phyloP scores from a whole-genome alignment of 495 filamentous ascomycete genomes.

The Penicillium parvum region DNA sequence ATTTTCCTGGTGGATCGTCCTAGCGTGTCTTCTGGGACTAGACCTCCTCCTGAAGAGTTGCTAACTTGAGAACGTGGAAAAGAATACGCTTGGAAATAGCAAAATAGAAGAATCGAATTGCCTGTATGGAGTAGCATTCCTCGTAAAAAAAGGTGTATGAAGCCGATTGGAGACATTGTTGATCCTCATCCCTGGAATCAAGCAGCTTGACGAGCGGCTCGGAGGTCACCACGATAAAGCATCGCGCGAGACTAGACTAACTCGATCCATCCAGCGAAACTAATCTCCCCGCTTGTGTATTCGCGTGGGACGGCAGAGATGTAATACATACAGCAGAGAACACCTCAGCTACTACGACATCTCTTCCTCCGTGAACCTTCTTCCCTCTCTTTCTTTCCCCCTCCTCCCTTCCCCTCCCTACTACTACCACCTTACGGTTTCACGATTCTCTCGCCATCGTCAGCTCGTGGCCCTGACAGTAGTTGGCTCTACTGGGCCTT shows the following conservation, averaged over 20 bases:
- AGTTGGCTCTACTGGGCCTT: not conserved
- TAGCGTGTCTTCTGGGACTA: conserved; percentile 6
- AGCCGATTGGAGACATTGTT: too few species aligned
- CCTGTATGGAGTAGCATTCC: not conserved
- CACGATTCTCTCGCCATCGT: conserved; percentile 2
- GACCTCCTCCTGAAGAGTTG: not conserved
- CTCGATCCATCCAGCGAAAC: not conserved
- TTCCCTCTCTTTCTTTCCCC: not conserved
- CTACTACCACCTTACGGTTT: too few species aligned
- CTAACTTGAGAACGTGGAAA: not conserved
- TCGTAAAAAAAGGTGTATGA: too few species aligned
- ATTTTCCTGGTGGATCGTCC: conserved; percentile 16
- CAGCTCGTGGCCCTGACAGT: not conserved
- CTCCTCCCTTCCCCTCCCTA: not conserved
- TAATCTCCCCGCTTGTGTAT: conserved; percentile 16
- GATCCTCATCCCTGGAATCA: too few species aligned
- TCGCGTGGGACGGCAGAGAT: conserved; percentile 22
- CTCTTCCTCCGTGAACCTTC: not conserved
- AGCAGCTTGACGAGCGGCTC: too few species aligned
- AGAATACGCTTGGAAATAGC: too few species aligned
- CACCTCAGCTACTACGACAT: too few species aligned
- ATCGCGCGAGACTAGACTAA: too few species aligned
- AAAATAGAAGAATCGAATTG: not conserved
- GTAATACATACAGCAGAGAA: too few species aligned
- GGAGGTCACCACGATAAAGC: too few species aligned